Conservation (phyloP, 768 basidiomycete species). For the Panaeolus cyanescens region DNA sequence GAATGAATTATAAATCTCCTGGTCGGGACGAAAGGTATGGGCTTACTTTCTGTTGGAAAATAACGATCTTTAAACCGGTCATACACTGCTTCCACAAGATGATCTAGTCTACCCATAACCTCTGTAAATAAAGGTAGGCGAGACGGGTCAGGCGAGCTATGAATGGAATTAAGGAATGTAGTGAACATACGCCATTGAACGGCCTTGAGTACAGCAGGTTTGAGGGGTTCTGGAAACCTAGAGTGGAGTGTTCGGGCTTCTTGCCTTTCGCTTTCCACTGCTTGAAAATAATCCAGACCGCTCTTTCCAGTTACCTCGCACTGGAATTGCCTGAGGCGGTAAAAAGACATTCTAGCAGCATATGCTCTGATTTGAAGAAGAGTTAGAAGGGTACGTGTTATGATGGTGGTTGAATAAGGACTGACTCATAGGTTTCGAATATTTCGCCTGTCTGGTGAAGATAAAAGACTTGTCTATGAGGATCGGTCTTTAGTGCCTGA, state of each 20-base stretch:
- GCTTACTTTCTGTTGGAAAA: slow-evolving; percentile 88
- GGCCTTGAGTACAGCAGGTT: slow-evolving; percentile 85
- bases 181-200: slow-evolving; percentile 93
- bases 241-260: slow-evolving; percentile 90
- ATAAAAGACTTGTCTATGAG: slow-evolving; percentile 82
- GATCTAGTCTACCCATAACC: slow-evolving; percentile 95
- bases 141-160: slow-evolving; percentile 13
- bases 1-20: slow-evolving; percentile 10
- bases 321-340: slow-evolving; percentile 91
- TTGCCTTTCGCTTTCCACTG: slow-evolving; percentile 86
- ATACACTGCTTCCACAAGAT: slow-evolving; percentile 91
- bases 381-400: slow-evolving; percentile 23
- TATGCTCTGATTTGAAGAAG: slow-evolving; percentile 56
- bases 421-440: slow-evolving; percentile 95
- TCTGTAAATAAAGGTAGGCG: slow-evolving; percentile 50
- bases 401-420: slow-evolving; percentile 25
- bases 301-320: slow-evolving; percentile 97
- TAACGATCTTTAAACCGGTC: slow-evolving; percentile 97
- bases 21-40: slow-evolving; percentile 6
- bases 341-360: slow-evolving; percentile 92
- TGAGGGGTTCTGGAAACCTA: slow-evolving; percentile 90
- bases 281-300: slow-evolving; percentile 91
- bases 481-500: slow-evolving; percentile 62
- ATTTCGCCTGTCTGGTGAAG: slow-evolving; percentile 96
- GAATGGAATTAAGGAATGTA: slow-evolving; percentile 12